Conservation (phyloP, 2,329 filamentous ascomycete genomes). For the Trichoderma polysporum region DNA sequence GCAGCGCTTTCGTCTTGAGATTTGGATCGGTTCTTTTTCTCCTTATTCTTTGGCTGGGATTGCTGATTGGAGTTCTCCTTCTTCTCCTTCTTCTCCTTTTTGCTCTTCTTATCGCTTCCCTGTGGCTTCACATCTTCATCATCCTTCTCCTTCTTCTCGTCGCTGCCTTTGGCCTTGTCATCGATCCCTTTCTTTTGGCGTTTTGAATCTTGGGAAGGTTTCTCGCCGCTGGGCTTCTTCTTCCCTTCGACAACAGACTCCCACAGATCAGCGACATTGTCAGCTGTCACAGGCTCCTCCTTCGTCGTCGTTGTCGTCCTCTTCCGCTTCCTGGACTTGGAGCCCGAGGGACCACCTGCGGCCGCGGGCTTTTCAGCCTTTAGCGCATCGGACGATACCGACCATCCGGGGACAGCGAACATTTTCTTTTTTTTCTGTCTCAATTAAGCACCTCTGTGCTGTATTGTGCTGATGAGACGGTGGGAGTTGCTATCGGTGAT, state of each 20-base stretch:
- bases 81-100: slow-evolving; percentile 38
- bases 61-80: slow-evolving; percentile 23
- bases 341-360: slow-evolving; percentile 35
- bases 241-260: slow-evolving; percentile 75
- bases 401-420: slow-evolving; percentile 96
- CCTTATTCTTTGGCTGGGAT: slow-evolving; percentile 21
- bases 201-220: slow-evolving; percentile 34
- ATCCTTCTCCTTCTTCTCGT: slow-evolving; percentile 34
- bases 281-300: slow-evolving; percentile 55
- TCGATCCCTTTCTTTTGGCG: slow-evolving; percentile 32
- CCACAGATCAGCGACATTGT: slow-evolving; percentile 77
- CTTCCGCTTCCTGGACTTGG: slow-evolving; percentile 61
- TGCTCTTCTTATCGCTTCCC: slow-evolving; percentile 35
- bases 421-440: slow-evolving; percentile 46
- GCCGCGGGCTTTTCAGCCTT: slow-evolving; percentile 61
- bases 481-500: background rate
- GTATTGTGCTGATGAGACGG: background rate
- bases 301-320: slow-evolving; percentile 35
- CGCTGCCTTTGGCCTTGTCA: slow-evolving; percentile 28
- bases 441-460: background rate
- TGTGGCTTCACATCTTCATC: slow-evolving; percentile 11
- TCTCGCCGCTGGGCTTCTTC: slow-evolving; percentile 36
- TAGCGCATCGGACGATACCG: slow-evolving; percentile 68
- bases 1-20: background rate
- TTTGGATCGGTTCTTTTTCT: slow-evolving; percentile 14